Base-by-base conservation (phyloP, 345 rosid genomes). In the Boechera divaricarpa region DNA sequence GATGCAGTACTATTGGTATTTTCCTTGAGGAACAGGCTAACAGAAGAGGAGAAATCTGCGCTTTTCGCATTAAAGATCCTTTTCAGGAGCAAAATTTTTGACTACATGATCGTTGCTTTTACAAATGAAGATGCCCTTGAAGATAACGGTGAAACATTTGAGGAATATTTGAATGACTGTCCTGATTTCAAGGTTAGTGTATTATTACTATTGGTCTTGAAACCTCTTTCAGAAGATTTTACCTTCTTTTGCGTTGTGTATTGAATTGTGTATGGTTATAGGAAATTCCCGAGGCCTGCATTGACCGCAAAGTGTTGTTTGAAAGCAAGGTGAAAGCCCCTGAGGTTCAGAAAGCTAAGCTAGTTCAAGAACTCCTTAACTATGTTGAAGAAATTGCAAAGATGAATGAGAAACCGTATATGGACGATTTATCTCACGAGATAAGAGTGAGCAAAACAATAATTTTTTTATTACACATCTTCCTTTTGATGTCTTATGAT, bases 91-190 rank as follows among this genome's bases (percentile, higher is more conserved):
- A 82, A 89, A 69, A 86, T 92, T 53, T 18, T 86, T 39, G 79
- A 85, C 77, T 87, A 90, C 81, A 90, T 92, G 92, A 83, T 92
- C 48, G 86, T 90, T n/a, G 89, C 90, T 21, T 92, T 92, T 62
- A 92, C 96, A 7, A 93, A 93, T 39, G 96, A 91, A 53, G 98
- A 92, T 77, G 85, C 85, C 3, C 86, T 90, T 49, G 89, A 89
- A 62, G 93, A 88, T 7, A 80, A 80, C 18, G 89, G 86, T 4
- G 87, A 85, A 41, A 90, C 89, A 0, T 75, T 90, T 71, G 91
- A 92, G 33, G 92, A 84, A 41, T 88, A 90, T 73, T 38, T 88
- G 67, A 85, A 87, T 6, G 87, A 86, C 13, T 83, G 91, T 75
- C 91, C 98, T 12, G 76, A 71, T 35, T 88, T 95, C 66, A 84